Base-by-base conservation (phyloP, 2,329 filamentous ascomycete species). In the Ophiostoma sp. region DNA sequence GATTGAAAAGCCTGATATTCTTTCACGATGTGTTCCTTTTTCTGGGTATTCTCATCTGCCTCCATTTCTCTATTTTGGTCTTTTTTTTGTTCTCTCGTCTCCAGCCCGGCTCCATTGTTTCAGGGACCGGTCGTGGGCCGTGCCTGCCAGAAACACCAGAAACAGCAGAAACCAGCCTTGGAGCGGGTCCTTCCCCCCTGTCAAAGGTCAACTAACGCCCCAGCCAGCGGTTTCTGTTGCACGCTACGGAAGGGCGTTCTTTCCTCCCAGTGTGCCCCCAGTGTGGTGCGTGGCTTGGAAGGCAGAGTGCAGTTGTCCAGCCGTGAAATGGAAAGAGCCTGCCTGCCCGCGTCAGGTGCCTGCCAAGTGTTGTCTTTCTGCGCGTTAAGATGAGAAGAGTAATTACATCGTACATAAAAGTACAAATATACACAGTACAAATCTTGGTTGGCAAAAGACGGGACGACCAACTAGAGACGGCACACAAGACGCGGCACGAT, bases 141-240 rank as follows among this genome's bases (percentile, higher is more conserved):
- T 48, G 39, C 39, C 63, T 66, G 39, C 61, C 8, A 66, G 55
- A 64, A 64, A 64, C 57, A 36, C 33, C 33, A 36, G 42, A 48
- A 48, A 55, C n/a, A 55, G 28, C 50, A 55, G 50, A 68, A 68
- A 68, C 63, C 61, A 68, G 63, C 63, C 63, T 68, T 42, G 36
- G 63, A 39, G 63, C 25, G 42, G 39, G 63, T 36, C 25, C 22
- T 57, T 15, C n/a, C 39, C 61, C 55, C n/a, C 33, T 63, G 33
- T 63, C 59, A n/a, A 39, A 25, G n/a, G 22, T 11, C 57, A 15
- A 25, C n/a, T 25, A 61, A 7, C 9, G 15, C 28, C 57, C 57
- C 31, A 19, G 57, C 25, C 57, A 61, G 15, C 17, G 22, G 11
- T 19, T 19, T 68, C 63, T 50, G 25, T 28, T 31, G 63, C 63